A percentile compares a stretch with the other conserved stretches of the same genome.
phyloP scores from a whole-genome alignment of 2,329 filamentous ascomycete species.

The Coniochaeta sp. region DNA sequence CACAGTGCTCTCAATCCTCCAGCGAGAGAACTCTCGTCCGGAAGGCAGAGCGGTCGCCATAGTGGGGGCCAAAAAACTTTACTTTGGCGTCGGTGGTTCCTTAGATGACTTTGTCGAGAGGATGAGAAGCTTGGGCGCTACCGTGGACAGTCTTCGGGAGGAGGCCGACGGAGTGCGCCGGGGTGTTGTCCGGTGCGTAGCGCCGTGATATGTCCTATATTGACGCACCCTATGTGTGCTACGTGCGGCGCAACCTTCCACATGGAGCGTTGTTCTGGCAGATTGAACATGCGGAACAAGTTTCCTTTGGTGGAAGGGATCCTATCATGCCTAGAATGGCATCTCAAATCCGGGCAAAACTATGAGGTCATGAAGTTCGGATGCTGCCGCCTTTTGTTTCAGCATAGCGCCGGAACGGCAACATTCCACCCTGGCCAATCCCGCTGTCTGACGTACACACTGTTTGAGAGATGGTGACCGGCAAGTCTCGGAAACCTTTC shows the following conservation, averaged over 20 bases:
- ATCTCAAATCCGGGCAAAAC: neutral
- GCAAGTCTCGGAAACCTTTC: neutral
- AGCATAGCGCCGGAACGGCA: neutral
- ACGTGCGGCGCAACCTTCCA: neutral
- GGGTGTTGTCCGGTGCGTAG: constrained; percentile 47
- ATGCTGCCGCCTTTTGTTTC: neutral
- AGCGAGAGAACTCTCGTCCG: constrained; percentile 29
- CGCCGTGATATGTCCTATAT: constrained; percentile 13
- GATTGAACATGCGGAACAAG: neutral
- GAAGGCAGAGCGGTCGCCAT: constrained; percentile 49
- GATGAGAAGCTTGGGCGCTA: constrained; percentile 39
- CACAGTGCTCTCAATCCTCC: constrained; percentile 53
- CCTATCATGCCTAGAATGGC: neutral
- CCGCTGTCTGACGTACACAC: neutral
- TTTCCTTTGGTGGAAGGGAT: neutral
- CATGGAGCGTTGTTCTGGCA: neutral
- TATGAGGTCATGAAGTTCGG: neutral
- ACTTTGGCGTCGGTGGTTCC: constrained; percentile 79
- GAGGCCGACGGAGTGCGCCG: constrained; percentile 54
- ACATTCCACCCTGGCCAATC: neutral
- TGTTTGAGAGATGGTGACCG: neutral
- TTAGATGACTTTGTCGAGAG: constrained; percentile 63
- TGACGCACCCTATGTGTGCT: neutral
- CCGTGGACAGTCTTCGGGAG: constrained; percentile 44
- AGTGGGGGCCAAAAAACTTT: constrained; percentile 70